These are phyloP conservation scores for Albifimbria verrucaria DNA, from an alignment of 2,329 filamentous ascomycete species.

Conservation along the genomic window DNA sequence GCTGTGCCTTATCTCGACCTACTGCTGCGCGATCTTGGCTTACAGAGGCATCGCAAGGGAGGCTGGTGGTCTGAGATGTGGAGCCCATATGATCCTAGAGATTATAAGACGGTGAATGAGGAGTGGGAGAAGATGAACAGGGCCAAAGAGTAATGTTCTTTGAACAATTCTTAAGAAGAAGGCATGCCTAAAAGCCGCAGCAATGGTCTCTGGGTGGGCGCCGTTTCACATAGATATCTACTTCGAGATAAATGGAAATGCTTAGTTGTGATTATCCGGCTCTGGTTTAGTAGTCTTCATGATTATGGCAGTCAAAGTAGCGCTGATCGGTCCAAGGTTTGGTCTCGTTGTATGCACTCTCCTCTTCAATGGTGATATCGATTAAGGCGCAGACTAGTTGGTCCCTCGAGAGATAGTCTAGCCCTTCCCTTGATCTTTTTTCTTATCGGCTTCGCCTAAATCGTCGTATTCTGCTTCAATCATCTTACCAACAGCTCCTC, in stretches of 20 bases:
- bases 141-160: neutral
- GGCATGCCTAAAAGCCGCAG: neutral
- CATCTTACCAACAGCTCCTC: neutral
- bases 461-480: neutral
- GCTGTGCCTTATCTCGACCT: conserved; percentile 69
- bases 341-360: neutral
- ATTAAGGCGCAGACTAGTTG: neutral
- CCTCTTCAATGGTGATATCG: neutral
- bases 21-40: conserved; percentile 62
- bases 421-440: neutral
- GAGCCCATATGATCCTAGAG: conserved; percentile 54
- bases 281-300: neutral
- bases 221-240: neutral
- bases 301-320: neutral
- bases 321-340: neutral
- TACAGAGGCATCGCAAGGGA: conserved; percentile 54
- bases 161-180: neutral
- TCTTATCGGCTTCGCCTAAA: neutral
- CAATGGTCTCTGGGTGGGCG: neutral
- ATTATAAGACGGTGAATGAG: conserved; percentile 51
- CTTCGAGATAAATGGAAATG: neutral
- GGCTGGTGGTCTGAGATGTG: conserved; percentile 48
- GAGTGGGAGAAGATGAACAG: conserved; percentile 41
- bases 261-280: neutral
- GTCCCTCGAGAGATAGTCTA: neutral